phyloP scores from a whole-genome alignment of 1,284 basidiomycete species.

The Sutorius eximius region DNA sequence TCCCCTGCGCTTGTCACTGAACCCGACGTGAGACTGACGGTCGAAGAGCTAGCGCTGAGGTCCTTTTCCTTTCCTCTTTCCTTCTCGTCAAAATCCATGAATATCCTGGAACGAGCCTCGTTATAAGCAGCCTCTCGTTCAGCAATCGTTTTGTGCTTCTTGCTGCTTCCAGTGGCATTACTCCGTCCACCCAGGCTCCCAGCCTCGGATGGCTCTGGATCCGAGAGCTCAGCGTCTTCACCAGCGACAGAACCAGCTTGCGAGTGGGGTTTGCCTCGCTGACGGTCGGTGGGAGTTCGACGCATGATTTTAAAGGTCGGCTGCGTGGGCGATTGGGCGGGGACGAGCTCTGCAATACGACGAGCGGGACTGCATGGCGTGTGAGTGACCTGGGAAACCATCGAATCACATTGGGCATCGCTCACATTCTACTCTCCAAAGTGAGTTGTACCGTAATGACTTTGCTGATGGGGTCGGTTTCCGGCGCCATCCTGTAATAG shows the following conservation, averaged over 20 bases:
- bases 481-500: conserved; percentile 70
- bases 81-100: conserved; percentile 76
- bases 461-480: conserved; percentile 65
- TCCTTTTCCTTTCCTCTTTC: conserved; percentile 72
- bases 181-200: conserved; percentile 72
- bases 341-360: conserved; percentile 73
- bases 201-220: conserved; percentile 73
- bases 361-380: conserved; percentile 53
- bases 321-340: conserved; percentile 63
- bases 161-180: conserved; percentile 56
- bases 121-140: conserved; percentile 83
- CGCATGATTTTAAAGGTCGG: conserved; percentile 85
- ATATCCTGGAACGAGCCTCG: conserved; percentile 78
- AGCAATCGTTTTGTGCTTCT: conserved; percentile 72
- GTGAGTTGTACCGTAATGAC: conserved; percentile 56
- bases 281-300: conserved; percentile 52
- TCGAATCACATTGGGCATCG: conserved; percentile 15
- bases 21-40: conserved; percentile 64
- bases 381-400: conserved; percentile 12
- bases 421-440: conserved; percentile 72
- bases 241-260: conserved; percentile 66
- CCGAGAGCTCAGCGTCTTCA: conserved; percentile 72
- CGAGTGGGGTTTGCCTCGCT: conserved; percentile 53
- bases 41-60: conserved; percentile 73
- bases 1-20: conserved; percentile 60